Evolutionary conservation across 306 rosid species (phyloP), one percentile per base, ranked within the genome.

Genomic region (Myrica gale): DNA sequence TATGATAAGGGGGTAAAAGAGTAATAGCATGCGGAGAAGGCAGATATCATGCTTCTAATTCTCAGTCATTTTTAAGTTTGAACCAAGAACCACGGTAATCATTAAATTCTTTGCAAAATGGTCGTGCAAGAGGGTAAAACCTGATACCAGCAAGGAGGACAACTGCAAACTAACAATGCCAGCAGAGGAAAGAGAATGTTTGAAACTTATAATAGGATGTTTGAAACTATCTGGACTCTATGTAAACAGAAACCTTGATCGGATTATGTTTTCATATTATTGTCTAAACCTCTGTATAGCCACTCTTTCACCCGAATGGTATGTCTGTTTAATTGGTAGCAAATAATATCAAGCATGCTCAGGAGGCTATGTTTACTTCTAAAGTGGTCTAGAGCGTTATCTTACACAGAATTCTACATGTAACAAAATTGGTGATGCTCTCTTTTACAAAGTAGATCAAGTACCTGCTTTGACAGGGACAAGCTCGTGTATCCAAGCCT

Each of bases 401-500:
- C 13, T 41, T 8, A 65, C 10, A 41, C 16, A 41, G 11, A 65
- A 16, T 65, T 42, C 23, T 17, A 9, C 13, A 3, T 6, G 32
- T 42, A 42, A 42, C n/a, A 44, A 42, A 1, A 0, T 11, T 7
- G 3, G 13, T 17, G 23, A 2, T 48, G 52, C 52, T 48, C 16
- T 15, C 0, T 15, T 48, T 48, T 43, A 65, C 15, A 4, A 17
- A 42, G 70, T 65, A 61, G 6, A 19, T 77, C 21, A 23, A 10
- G 60, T 89, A 95, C 98, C 98, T 95, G 98, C 71, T 95, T 95
- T 17, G 98, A 76, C 39, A 95, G 81, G 60, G 93, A 85, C 74
- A 95, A 74, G 83, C 86, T 85, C 60, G 97, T 92, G 80, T 96
- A 96, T 72, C 99, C 99, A 75, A 90, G 99, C 83, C 82, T 92